A percentile compares a stretch with the other conserved stretches of the same genome.
Conservation (phyloP, 306 rosid species). For the Arachis stenosperma region DNA sequence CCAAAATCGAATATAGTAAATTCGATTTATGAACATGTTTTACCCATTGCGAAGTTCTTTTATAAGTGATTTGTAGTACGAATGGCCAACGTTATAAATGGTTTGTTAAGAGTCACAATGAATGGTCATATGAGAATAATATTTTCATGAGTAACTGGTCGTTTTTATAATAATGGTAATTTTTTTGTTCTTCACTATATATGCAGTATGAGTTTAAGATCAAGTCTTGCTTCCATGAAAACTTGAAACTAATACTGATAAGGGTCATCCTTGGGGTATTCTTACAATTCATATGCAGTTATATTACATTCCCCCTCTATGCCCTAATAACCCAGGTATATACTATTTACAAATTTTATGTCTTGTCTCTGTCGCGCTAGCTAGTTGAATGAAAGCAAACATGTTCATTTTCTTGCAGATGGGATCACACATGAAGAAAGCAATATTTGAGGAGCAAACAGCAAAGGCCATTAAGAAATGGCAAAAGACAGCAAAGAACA, state of each 20-base stretch:
- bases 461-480: conserved; percentile 70
- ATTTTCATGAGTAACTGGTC: no score
- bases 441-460: conserved; percentile 75
- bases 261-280: conserved; percentile 61
- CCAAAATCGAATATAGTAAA: no score
- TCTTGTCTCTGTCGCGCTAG: no score
- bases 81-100: no score
- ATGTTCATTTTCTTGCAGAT: conserved; percentile 44
- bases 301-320: conserved; percentile 70
- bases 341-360: background rate
- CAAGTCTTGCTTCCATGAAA: conserved; percentile 63
- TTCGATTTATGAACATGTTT: no score
- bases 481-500: conserved; percentile 58
- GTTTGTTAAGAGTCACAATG: no score
- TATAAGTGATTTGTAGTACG: no score
- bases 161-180: no score
- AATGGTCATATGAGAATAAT: no score
- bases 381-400: no score
- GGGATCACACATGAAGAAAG: conserved; percentile 76
- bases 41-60: no score
- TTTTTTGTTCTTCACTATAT: conserved; percentile 13
- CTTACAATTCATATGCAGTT: conserved; percentile 64
- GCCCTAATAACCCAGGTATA: conserved; percentile 66
- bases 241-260: conserved; percentile 48
- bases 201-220: conserved; percentile 63